Percentiles rank a stretch among this genome's conserved stretches.
Evolutionary conservation across 129 eudicot species (phyloP).

Genomic region (Arctium minus): DNA sequence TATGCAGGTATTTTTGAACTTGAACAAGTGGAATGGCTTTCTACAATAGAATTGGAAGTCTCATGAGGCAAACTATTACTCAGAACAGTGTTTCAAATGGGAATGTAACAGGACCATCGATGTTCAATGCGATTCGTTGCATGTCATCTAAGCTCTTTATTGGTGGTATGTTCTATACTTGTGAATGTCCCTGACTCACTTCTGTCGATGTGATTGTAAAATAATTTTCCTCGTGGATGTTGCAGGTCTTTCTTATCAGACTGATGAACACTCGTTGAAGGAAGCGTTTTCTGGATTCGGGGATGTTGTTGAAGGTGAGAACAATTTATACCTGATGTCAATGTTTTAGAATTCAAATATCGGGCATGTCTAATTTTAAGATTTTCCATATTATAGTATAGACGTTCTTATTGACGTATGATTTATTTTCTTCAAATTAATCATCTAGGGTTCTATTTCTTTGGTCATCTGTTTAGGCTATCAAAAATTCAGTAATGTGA

Average conservation of each 20-base stretch:
- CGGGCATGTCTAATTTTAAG: background rate
- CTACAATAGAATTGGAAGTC: constrained; percentile 56
- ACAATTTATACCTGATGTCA: background rate
- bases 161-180: constrained; percentile 54
- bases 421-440: too few species aligned
- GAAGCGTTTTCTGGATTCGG: constrained; percentile 85
- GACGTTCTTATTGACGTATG: too few species aligned
- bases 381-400: too few species aligned
- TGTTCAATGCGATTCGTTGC: constrained; percentile 60
- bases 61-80: constrained; percentile 44
- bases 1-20: constrained; percentile 16
- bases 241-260: constrained; percentile 69
- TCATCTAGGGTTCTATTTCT: too few species aligned
- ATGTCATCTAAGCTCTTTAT: constrained; percentile 83
- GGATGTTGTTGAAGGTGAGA: constrained; percentile 73
- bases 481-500: too few species aligned
- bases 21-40: constrained; percentile 52
- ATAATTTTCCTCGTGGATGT: background rate
- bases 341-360: background rate
- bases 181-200: background rate
- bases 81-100: constrained; percentile 26
- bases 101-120: constrained; percentile 27
- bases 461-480: too few species aligned
- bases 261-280: constrained; percentile 63
- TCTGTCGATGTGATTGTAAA: background rate